These are phyloP conservation scores for Zizania palustris DNA, from an alignment of 202 grass and related monocot species.

Conservation along the genomic window DNA sequence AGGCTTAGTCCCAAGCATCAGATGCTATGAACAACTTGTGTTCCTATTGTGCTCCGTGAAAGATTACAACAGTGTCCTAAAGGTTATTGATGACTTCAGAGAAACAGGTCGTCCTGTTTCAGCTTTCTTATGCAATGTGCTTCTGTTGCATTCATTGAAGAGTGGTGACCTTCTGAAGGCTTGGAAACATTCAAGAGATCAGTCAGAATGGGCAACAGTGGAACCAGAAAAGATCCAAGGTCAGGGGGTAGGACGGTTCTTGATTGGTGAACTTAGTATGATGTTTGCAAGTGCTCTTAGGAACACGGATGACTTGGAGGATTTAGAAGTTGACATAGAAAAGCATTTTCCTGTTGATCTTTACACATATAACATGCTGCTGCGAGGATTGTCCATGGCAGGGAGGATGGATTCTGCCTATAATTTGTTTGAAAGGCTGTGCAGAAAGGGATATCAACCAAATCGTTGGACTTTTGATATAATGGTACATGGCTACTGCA, in stretches of 20 bases:
- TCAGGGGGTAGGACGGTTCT: conserved; percentile 47
- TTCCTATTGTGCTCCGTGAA: conserved; percentile 58
- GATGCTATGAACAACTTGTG: conserved; percentile 84
- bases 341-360: conserved; percentile 81
- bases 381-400: conserved; percentile 64
- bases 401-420: conserved; percentile 86
- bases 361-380: conserved; percentile 96
- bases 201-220: conserved; percentile 26
- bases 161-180: conserved; percentile 57
- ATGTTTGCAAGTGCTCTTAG: conserved; percentile 73
- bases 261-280: conserved; percentile 72
- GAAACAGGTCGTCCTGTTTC: conserved; percentile 88
- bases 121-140: conserved; percentile 84
- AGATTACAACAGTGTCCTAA: conserved; percentile 72
- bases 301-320: conserved; percentile 59
- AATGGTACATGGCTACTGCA: conserved; percentile 90
- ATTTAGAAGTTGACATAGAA: conserved; percentile 76
- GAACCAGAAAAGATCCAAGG: conserved; percentile 48
- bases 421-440: conserved; percentile 70
- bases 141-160: conserved; percentile 79
- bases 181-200: conserved; percentile 59
- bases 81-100: conserved; percentile 75
- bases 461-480: conserved; percentile 89
- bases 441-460: conserved; percentile 71
- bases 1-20: conserved; percentile 72